Base-by-base conservation (phyloP, 805 yeast genomes). In the Candida golubevii region DNA sequence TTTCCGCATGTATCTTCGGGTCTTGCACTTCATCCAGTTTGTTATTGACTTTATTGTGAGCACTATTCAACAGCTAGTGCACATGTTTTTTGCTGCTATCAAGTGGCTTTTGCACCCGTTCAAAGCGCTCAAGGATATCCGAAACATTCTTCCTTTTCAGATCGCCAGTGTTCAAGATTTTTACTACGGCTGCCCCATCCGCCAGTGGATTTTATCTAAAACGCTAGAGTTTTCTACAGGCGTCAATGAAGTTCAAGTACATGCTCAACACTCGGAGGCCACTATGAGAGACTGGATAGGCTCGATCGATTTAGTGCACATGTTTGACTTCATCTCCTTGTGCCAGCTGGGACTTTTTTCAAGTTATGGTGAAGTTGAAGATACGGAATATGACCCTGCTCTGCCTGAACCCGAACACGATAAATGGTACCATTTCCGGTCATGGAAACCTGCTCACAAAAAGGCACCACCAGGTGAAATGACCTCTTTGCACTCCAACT, bases 221-320 rank as follows among this genome's bases (percentile, higher is more conserved):
- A 36, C 41, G n/a, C 30, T 33, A 8, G n/a, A 13, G 7, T 28
- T 44, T 11, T 39, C 32, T 11, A 39, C 41, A 10, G 38, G 38
- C 35, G 31, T 44, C 41, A 44, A 44, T 28, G 18, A 23, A 9
- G 33, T 39, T 8, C 44, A 36, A 6, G 27, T 44, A 18, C 37
- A 33, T 6, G 42, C 47, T 8, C 47, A 44, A 27, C 18, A n/a
- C 26, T 36, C 44, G n/a, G 47, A 44, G 33, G 41, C 35, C 7
- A 23, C 29, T 2, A 13, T 39, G 13, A 12, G 18, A n/a, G 43
- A 39, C 12, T 32, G 14, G n/a, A 1, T 44, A 8, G 7, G 18
- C 13, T 26, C 39, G 12, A 35, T 43, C 10, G 40, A 44, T n/a
- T 8, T 38, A 12, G 39, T 34, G 15, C 28, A 26, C 12, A 18